Evolutionary conservation across 2,329 filamentous ascomycete species (phyloP), one percentile per base, ranked within the genome.

Genomic region (Rhinocladiella similis): DNA sequence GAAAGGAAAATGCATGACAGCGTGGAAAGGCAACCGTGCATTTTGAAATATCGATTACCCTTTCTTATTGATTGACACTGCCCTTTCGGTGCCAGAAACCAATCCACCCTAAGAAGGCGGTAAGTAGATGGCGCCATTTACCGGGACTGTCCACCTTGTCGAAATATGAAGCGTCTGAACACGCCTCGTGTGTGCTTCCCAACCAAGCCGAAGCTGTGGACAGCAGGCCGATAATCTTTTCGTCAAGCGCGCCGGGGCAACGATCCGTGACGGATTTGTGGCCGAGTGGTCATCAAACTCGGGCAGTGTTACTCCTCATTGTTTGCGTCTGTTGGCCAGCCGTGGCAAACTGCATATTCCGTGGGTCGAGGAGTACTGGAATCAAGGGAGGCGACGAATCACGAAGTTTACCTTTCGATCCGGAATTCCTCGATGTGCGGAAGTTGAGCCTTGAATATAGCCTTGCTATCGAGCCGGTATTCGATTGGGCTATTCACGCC

Each of bases 391-490:
- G 33, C 33, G 27, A 22, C 47, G 36, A 41, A 27, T 50, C 36
- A 18, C 14, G 13, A 22, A 16, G 33, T 41, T 10, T 19, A 22
- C 25, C 16, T 25, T 35, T 14, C 33, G 20, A 22, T 39, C 19
- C 22, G 25, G n/a, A 10, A 4, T 46, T n/a, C 10, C 25, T 25
- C 4, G 10, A 10, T 27, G 3, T n/a, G 10, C 12, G 25, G 25
- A 46, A 27, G 29, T 43, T 42, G 46, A 54, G 52, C 52, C 45
- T 54, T 43, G 52, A 27, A 33, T 29, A 29, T 35, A 48, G 52
- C 52, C 45, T 54, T 39, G 45, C 25, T 46, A 27, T 46, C 13
- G 43, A 46, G 6, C n/a, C 20, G 10, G n/a, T 10, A 27, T n/a
- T 29, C n/a, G 13, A 25, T 46, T 22, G 43, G 43, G 19, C 12